Evolutionary conservation across 2,329 filamentous ascomycete species (phyloP), one percentile per base, ranked within the genome.

Genomic region (Fusarium haematococcum): DNA sequence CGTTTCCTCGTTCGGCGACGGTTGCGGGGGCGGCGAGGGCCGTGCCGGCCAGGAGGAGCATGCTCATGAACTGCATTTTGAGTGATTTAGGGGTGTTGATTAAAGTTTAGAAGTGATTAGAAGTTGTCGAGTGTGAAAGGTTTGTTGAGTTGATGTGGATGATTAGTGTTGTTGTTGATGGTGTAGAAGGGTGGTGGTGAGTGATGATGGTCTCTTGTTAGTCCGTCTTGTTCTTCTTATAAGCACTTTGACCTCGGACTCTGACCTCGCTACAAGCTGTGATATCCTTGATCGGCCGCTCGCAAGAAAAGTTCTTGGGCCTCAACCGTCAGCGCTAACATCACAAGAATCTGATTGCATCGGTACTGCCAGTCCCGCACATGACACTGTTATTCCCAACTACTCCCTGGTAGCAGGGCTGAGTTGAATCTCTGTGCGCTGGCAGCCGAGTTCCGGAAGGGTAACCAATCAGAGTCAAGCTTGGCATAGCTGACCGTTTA

Each of bases 61-160:
- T 60, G 23, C 32, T 30, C 37, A 60, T n/a, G 57, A 60, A 60
- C 35, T 60, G 57, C 57, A 60, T 60, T n/a, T 13, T 60, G 35
- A 16, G n/a, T 16, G 56, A 39, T 39, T 58, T 45, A 20, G 33
- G 30, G 18, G 30, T n/a, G 33, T 10, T 30, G 33, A 27, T 58
- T 37, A 58, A 14, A 58, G 23, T 57, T 57, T 11, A 25, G 20
- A 58, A n/a, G 33, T 39, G 27, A 30, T 58, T 58, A 58, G 54
- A 35, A 25, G 32, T 57, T n/a, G 20, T 35, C 37, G 54, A 58
- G 33, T 16, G 10, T 25, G 54, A 39, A 33, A 58, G 18, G 54
- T 18, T 25, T 18, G 33, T 58, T 16, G 35, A 16, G 30, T 25
- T 58, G 33, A 11, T 37, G n/a, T 16, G 33, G 14, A 7, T 37